Percentiles rank a stretch among this genome's conserved stretches.
phyloP scores from a whole-genome alignment of 768 basidiomycete species.

The Phlegmacium glaucopus region DNA sequence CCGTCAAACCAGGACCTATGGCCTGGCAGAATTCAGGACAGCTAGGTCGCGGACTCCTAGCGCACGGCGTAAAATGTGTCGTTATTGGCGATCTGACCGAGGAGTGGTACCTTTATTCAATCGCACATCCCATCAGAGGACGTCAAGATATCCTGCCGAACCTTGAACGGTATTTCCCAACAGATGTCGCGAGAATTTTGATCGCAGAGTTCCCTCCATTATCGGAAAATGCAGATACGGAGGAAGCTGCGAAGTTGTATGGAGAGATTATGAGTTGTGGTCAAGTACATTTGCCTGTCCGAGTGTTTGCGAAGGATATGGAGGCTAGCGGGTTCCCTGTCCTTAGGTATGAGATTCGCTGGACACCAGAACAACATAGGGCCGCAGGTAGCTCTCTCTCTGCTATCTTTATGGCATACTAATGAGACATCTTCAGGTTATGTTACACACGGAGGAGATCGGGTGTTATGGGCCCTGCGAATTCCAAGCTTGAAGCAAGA shows the following conservation, averaged over 20 bases:
- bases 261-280: conserved; percentile 59
- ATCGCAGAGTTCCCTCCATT: conserved; percentile 41
- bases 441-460: conserved; percentile 70
- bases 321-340: conserved; percentile 55
- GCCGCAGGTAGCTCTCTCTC: conserved; percentile 41
- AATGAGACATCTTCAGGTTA: conserved; percentile 39
- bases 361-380: conserved; percentile 61
- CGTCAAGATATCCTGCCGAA: conserved; percentile 53
- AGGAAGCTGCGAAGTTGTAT: conserved; percentile 44
- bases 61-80: conserved; percentile 58
- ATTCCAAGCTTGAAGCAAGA: conserved; percentile 41
- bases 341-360: conserved; percentile 64
- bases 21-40: conserved; percentile 62
- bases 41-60: conserved; percentile 49
- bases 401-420: neutral
- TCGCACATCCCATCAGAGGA: conserved; percentile 55
- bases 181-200: conserved; percentile 41
- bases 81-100: conserved; percentile 68
- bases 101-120: conserved; percentile 77
- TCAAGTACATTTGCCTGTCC: conserved; percentile 67
- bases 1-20: conserved; percentile 54
- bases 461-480: conserved; percentile 59
- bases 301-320: conserved; percentile 61
- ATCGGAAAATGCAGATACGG: conserved; percentile 34
- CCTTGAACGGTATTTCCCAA: conserved; percentile 58